Evolutionary conservation across 2,329 filamentous ascomycete genomes (phyloP), one percentile per base, ranked within the genome.

Genomic region (Lomentospora prolificans): DNA sequence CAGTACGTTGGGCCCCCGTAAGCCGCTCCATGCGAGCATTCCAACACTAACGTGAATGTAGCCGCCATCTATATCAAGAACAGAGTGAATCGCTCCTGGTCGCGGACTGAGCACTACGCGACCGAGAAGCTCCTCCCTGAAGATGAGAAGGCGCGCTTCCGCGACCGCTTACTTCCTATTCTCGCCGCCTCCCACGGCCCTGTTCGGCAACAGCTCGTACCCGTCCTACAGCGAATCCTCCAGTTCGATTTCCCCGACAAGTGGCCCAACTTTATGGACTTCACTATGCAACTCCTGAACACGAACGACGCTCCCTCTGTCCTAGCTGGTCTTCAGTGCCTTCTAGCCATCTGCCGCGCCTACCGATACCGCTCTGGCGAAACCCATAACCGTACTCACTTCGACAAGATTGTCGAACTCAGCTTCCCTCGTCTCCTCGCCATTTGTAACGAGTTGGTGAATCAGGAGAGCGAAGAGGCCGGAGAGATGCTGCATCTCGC

Each of bases 61-160:
- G 92, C 90, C 66, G 91, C 92, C 67, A 89, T 99, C 64, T 99
- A 97, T 74, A 84, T 97, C 70, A 99, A 99, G 77, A 97, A 99
- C 75, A 87, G 91, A 68, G 87, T 97, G 70, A 92, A 88, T 70
- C 87, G 91, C 68, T 90, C 89, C 65, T 99, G 94, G 94, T 81
- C 86, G 56, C 84, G 82, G 60, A 78, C 80, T 66, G 89, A 95
- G 61, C 87, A 92, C 61, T 84, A 80, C 67, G 58, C 53, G 22
- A 81, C 85, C 60, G 84, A 87, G 64, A 84, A 82, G 64, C 76
- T 85, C 63, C 94, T 96, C 72, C 80, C 87, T 64, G 92, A 97
- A 67, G 84, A 88, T 59, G 94, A 96, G 72, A 96, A 96, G 75
- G 77, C 82, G 57, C 82, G 87, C 62, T 90, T 97, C 68, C 84